Evolutionary conservation across 331 rosid genomes (phyloP), one percentile per base, ranked within the genome.

Genomic region (Spiraea crenata): DNA sequence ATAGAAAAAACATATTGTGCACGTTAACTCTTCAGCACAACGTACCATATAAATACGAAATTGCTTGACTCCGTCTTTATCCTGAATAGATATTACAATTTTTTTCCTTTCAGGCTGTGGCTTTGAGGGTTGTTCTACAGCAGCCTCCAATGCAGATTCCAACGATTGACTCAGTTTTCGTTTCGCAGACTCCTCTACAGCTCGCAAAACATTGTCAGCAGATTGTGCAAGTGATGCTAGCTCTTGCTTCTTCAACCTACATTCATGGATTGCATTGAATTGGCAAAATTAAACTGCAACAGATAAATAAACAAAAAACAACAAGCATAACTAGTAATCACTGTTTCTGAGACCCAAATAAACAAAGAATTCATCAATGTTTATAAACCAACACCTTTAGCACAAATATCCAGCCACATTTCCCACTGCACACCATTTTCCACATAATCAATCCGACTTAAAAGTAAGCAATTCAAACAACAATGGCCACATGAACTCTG

Each of bases 181-280:
- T 72, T 73, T 85, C 34, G 69, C 87, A 68, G 95, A 80, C 65
- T 89, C 95, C 81, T 89, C 86, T 64, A 82, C 85, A 20, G 74
- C 79, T 72, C 74, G 80, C 64, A 82, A 63, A 76, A 85, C 55
- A 9, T 79, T 19, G 79, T 89, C 77, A 15, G 96, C 90, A 5
- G 96, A 87, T 80, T 81, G 80, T 9, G 97, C 88, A 57, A 87
- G 76, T 16, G 82, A 83, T 57, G 77, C 83, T 70, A 91, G 85
- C 81, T 93, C 99, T 64, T 76, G 83, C 85, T 86, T 91, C 83
- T 84, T 85, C 63, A 86, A 82, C 79, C 99, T 93, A 77, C 76
- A 71, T 6, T 8, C 35, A 73, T 4, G 50, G 68, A 75, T 7
- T 54, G 42, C 78, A 59, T 12, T 65, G 46, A 47, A 72, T 78